phyloP scores from a whole-genome alignment of 1,284 basidiomycete genomes.

The Athelia sp. region DNA sequence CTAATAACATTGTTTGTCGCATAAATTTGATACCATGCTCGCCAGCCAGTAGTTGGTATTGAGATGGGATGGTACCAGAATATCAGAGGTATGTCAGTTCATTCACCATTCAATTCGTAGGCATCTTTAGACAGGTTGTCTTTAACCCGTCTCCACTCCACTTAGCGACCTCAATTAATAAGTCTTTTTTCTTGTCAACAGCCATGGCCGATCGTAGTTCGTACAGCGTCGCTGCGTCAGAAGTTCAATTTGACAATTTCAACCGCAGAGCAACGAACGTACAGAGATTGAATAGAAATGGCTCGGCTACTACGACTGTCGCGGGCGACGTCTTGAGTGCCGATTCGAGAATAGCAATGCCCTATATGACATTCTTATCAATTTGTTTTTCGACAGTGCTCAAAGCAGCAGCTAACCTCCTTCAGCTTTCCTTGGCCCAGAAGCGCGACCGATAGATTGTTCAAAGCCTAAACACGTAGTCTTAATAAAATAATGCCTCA shows the following conservation, averaged over 20 bases:
- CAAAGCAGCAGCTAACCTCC: slow-evolving; percentile 42
- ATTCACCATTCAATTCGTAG: slow-evolving; percentile 36
- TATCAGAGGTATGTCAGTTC: too few relatives aligned
- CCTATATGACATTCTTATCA: slow-evolving; percentile 14
- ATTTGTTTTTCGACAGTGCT: neutral
- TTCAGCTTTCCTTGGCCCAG: slow-evolving; percentile 65
- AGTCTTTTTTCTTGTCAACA: slow-evolving; percentile 65
- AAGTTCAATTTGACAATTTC: neutral
- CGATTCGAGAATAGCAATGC: slow-evolving; percentile 60
- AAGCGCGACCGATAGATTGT: slow-evolving; percentile 69
- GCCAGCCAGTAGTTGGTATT: too few relatives aligned
- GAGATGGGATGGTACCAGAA: too few relatives aligned
- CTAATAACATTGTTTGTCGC: neutral
- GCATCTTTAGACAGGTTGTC: slow-evolving; percentile 77
- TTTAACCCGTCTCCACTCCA: slow-evolving; percentile 79
- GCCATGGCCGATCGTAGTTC: slow-evolving; percentile 69
- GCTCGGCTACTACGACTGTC: slow-evolving; percentile 66
- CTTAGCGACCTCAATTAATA: slow-evolving; percentile 70
- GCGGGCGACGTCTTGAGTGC: slow-evolving; percentile 60
- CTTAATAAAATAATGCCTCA: neutral
- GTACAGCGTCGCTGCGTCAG: slow-evolving; percentile 63
- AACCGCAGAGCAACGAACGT: slow-evolving; percentile 19
- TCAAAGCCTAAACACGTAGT: slow-evolving; percentile 50
- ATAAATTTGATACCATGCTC: too few relatives aligned
- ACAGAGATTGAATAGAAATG: slow-evolving; percentile 80